Conservation (phyloP, 2,329 filamentous ascomycete genomes). For the Sclerotinia glacialis region DNA sequence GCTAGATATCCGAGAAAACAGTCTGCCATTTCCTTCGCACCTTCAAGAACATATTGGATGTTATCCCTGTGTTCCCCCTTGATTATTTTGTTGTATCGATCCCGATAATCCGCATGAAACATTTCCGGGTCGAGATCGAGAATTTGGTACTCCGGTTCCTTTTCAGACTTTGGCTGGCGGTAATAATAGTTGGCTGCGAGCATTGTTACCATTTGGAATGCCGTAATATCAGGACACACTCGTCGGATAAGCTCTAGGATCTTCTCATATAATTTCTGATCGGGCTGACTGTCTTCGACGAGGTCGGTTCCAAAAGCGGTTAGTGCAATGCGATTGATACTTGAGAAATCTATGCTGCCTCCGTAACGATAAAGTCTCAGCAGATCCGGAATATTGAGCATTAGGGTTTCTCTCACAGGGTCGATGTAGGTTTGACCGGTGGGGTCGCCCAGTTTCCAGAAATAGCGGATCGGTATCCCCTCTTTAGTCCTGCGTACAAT, state of each 20-base stretch:
- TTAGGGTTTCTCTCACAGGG: background rate
- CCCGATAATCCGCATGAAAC: background rate
- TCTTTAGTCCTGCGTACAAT: rapidly evolving
- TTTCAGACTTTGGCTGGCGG: no score
- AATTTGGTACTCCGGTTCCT: background rate
- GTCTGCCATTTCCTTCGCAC: background rate
- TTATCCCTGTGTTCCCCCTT: no score
- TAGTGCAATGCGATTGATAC: background rate
- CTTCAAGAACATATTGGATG: background rate
- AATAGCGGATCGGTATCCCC: background rate
- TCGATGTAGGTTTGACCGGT: background rate
- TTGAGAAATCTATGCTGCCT: background rate
- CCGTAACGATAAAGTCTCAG: background rate
- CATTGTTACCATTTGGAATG: background rate
- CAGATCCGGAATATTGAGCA: background rate
- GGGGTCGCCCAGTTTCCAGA: background rate
- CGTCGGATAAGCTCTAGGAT: background rate
- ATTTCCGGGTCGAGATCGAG: background rate
- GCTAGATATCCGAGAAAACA: background rate
- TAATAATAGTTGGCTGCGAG: no score
- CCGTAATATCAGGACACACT: background rate
- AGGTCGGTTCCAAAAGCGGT: background rate
- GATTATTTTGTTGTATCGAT: background rate
- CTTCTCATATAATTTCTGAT: rapidly evolving
- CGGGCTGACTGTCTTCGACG: rapidly evolving